These are phyloP conservation scores for Coccinonectria pachysandricola DNA, from an alignment of 2,329 filamentous ascomycete species.

Conservation along the genomic window DNA sequence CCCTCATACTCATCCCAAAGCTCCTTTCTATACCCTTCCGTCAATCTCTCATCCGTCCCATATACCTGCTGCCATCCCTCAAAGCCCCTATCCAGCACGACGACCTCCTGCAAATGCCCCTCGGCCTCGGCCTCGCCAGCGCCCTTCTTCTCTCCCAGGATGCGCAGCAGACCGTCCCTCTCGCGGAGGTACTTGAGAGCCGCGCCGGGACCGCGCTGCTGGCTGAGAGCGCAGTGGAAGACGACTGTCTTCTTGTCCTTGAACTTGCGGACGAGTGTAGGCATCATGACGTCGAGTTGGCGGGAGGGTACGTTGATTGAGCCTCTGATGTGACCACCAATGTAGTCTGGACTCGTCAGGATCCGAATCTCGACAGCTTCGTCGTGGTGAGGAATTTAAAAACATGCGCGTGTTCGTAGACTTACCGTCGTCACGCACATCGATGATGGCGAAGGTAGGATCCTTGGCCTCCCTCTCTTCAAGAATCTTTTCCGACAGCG, in stretches of 20 bases:
- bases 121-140: too few relatives aligned
- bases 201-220: slow-evolving; percentile 79
- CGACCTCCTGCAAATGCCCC: slow-evolving; percentile 81
- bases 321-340: slow-evolving; percentile 79
- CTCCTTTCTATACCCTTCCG: slow-evolving; percentile 75
- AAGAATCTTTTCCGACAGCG: slow-evolving; percentile 57
- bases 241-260: slow-evolving; percentile 72
- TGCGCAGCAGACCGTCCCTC: slow-evolving; percentile 39
- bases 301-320: slow-evolving; percentile 65
- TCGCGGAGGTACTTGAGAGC: slow-evolving; percentile 72
- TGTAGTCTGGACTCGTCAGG: slow-evolving; percentile 54
- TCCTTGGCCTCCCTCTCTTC: slow-evolving; percentile 31
- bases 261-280: slow-evolving; percentile 71
- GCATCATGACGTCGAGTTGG: slow-evolving; percentile 64
- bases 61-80: slow-evolving; percentile 78
- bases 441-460: slow-evolving; percentile 60
- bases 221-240: slow-evolving; percentile 89
- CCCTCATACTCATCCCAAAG: slow-evolving; percentile 58
- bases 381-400: background rate
- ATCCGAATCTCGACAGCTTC: background rate
- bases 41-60: slow-evolving; percentile 68
- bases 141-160: slow-evolving; percentile 20
- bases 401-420: slow-evolving; percentile 2
- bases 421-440: slow-evolving; percentile 76
- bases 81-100: slow-evolving; percentile 76